Percentiles rank a stretch among this genome's conserved stretches.
Evolutionary conservation across 768 basidiomycete species (phyloP).

Genomic region (Leccinum subgranulosum): DNA sequence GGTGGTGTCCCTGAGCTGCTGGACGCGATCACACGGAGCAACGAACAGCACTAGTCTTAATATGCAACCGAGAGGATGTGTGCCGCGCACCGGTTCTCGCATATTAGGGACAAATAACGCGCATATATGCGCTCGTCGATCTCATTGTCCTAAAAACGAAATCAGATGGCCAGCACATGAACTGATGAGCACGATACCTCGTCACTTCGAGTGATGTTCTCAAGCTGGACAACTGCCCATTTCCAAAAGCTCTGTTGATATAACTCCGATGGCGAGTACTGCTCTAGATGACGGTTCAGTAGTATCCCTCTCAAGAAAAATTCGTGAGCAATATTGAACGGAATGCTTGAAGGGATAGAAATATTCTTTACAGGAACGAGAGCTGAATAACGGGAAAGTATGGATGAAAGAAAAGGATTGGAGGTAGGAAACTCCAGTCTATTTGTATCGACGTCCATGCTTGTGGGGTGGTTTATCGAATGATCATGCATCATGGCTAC

Average conservation of each 20-base stretch:
- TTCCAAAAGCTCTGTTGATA: slow-evolving; percentile 76
- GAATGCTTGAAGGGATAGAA: slow-evolving; percentile 37
- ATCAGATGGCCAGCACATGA: background rate
- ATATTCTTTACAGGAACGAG: slow-evolving; percentile 45
- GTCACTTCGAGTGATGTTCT: slow-evolving; percentile 35
- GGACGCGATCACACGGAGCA: background rate
- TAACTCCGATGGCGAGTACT: slow-evolving; percentile 59
- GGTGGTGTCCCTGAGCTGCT: slow-evolving; percentile 28
- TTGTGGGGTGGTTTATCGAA: too few relatives aligned
- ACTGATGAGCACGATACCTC: slow-evolving; percentile 41
- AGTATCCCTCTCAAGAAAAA: slow-evolving; percentile 56
- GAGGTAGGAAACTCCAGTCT: background rate
- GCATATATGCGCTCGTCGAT: slow-evolving; percentile 66
- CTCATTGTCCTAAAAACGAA: slow-evolving; percentile 46
- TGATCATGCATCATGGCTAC: too few relatives aligned
- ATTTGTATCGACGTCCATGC: background rate
- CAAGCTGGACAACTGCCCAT: slow-evolving; percentile 57
- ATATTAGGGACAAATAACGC: slow-evolving; percentile 48
- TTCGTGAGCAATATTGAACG: slow-evolving; percentile 43
- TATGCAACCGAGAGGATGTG: background rate
- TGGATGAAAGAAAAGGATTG: slow-evolving; percentile 32
- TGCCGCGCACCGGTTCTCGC: slow-evolving; percentile 37
- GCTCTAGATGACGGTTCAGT: slow-evolving; percentile 46
- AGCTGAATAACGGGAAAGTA: slow-evolving; percentile 53
- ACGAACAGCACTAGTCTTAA: background rate